These are phyloP conservation scores for Starmerella sp. DNA, from an alignment of 805 yeast genomes.

Conservation along the genomic window DNA sequence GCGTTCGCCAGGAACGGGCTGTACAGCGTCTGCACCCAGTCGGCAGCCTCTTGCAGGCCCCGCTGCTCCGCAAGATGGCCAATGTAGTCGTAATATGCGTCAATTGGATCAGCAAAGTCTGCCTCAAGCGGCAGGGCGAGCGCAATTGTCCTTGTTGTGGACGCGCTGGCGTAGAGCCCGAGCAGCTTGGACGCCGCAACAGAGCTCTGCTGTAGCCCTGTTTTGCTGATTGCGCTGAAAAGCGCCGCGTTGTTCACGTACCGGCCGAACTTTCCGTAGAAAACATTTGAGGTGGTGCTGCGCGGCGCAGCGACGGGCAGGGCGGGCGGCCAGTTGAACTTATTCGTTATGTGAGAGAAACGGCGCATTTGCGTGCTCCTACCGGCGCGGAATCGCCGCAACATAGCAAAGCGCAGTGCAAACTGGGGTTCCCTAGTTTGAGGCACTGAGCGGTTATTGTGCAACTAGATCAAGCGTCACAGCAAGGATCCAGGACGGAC, in stretches of 20 bases:
- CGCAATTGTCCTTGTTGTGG: not conserved
- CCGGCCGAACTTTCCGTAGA: not conserved
- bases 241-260: not conserved
- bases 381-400: not conserved
- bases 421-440: too few species aligned
- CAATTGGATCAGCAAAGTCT: not conserved
- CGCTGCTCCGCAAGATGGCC: slow-evolving; percentile 3
- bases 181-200: not conserved
- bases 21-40: not conserved
- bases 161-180: not conserved
- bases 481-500: not conserved
- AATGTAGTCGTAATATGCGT: not conserved
- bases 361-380: not conserved
- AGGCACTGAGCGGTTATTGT: not conserved
- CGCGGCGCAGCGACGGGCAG: not conserved
- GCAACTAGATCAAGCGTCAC: slow-evolving; percentile 1
- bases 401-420: not conserved
- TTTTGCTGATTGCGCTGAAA: not conserved
- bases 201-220: not conserved
- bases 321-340: not conserved
- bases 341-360: not conserved
- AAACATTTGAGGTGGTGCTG: not conserved
- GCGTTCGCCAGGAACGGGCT: not conserved
- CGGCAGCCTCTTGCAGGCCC: not conserved
- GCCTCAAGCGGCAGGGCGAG: not conserved